phyloP scores from a whole-genome alignment of 2,329 filamentous ascomycete genomes.

The Monosporascus sp. region DNA sequence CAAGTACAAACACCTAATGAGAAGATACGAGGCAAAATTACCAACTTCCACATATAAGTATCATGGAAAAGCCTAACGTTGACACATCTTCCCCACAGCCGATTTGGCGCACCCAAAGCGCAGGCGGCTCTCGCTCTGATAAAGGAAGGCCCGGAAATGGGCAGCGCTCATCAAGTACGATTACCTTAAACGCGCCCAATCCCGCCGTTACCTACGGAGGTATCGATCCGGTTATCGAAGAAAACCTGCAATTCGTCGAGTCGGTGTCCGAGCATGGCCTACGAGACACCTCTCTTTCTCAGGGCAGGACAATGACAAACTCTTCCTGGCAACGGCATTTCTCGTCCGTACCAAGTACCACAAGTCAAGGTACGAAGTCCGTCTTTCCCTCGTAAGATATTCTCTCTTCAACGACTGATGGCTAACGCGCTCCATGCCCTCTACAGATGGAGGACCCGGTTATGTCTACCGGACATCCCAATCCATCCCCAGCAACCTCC shows the following conservation, averaged over 20 bases:
- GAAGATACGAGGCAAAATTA: too few relatives aligned
- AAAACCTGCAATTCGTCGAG: conserved; percentile 25
- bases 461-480: conserved; percentile 3
- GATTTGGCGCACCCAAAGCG: too few relatives aligned
- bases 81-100: not conserved
- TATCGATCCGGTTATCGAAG: conserved; percentile 31
- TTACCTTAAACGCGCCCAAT: conserved; percentile 15
- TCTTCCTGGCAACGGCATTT: conserved; percentile 9
- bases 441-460: not conserved
- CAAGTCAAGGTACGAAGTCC: not conserved
- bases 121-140: too few relatives aligned
- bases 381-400: too few relatives aligned
- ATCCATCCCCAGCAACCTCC: conserved; percentile 27
- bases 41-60: not conserved
- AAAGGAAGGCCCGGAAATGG: too few relatives aligned
- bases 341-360: not conserved
- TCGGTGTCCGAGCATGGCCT: conserved; percentile 20
- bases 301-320: conserved; percentile 8
- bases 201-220: conserved; percentile 26
- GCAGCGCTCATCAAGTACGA: not conserved
- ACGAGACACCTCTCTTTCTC: conserved; percentile 5
- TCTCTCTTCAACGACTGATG: not conserved
- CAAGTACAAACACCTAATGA: too few relatives aligned
- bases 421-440: not conserved
- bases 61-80: not conserved